phyloP scores from a whole-genome alignment of 805 yeast species.

The Zygoascus biomembranicola region DNA sequence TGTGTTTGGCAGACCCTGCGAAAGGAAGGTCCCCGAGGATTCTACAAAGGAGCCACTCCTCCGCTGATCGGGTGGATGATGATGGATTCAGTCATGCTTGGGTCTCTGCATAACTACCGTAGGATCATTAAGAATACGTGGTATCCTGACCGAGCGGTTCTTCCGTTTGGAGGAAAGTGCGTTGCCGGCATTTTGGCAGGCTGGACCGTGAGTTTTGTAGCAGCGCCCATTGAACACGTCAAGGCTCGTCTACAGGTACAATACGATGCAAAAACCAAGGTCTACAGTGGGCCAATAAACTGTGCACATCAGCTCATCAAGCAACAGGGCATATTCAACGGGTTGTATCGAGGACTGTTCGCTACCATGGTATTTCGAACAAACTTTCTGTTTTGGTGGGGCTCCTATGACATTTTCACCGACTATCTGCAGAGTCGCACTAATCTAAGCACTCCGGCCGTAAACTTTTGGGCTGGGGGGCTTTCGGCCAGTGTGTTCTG shows the following conservation, averaged over 20 bases:
- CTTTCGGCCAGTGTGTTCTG: slow-evolving; percentile 72
- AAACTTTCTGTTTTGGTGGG: slow-evolving; percentile 90
- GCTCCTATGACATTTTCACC: slow-evolving; percentile 76
- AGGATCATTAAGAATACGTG: slow-evolving; percentile 55
- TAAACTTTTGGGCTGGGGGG: slow-evolving; percentile 92
- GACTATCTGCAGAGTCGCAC: slow-evolving; percentile 60
- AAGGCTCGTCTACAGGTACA: slow-evolving; percentile 87
- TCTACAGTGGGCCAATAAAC: slow-evolving; percentile 73
- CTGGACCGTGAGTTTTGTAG: slow-evolving; percentile 88
- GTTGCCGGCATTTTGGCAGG: slow-evolving; percentile 76
- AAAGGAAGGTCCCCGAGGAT: slow-evolving; percentile 70
- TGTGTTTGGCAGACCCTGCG: slow-evolving; percentile 64
- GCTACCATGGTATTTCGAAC: slow-evolving; percentile 85
- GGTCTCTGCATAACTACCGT: slow-evolving; percentile 73
- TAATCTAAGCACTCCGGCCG: slow-evolving; percentile 50
- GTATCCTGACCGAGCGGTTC: slow-evolving; percentile 48
- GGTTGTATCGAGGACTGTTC: slow-evolving; percentile 72
- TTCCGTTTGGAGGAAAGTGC: slow-evolving; percentile 69
- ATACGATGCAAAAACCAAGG: slow-evolving; percentile 62
- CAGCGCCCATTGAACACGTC: slow-evolving; percentile 87
- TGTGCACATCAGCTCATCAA: slow-evolving; percentile 37
- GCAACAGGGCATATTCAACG: slow-evolving; percentile 52
- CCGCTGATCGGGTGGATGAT: slow-evolving; percentile 90
- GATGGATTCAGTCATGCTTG: slow-evolving; percentile 89
- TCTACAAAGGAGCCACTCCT: slow-evolving; percentile 87